phyloP scores from a whole-genome alignment of 192 early-diverging fungal genomes.

The Coemansia sp. region DNA sequence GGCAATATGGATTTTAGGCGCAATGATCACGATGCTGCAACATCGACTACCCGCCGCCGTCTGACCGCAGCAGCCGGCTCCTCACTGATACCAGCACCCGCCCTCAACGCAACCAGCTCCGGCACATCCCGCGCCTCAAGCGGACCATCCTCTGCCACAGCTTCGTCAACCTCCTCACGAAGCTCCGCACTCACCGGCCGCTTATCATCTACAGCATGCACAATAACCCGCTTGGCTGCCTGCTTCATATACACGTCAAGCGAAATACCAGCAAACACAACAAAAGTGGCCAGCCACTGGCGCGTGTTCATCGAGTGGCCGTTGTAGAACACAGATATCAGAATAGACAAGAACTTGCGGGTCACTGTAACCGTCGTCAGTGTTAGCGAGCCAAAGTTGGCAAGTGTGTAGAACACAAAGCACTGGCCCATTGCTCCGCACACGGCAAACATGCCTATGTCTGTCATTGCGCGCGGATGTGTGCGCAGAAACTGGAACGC shows the following conservation, averaged over 20 bases:
- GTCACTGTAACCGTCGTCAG: constrained; percentile 96
- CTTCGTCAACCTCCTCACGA: not conserved
- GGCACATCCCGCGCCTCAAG: constrained; percentile 6
- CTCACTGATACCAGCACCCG: not conserved
- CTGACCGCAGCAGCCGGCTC: constrained; percentile 13
- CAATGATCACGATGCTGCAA: constrained; percentile 15
- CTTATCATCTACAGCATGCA: not conserved
- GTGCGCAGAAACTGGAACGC: constrained; percentile 73
- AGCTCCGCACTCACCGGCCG: constrained; percentile 1
- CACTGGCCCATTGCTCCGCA: constrained; percentile 96
- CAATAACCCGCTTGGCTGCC: constrained; percentile 36
- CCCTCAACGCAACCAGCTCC: constrained; percentile 12
- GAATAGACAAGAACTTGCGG: constrained; percentile 92
- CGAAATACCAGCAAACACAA: constrained; percentile 87
- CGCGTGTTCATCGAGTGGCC: constrained; percentile 70
- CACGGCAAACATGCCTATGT: constrained; percentile 86
- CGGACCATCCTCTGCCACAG: constrained; percentile 10
- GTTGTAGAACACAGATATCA: constrained; percentile 89
- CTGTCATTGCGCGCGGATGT: constrained; percentile 78
- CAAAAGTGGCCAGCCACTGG: constrained; percentile 82
- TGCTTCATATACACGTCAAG: constrained; percentile 76
- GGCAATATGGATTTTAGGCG: too few relatives aligned
- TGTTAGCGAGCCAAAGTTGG: constrained; percentile 82
- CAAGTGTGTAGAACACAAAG: constrained; percentile 95
- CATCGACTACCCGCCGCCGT: constrained; percentile 41